Evolutionary conservation across 2,329 filamentous ascomycete genomes (phyloP), one percentile per base, ranked within the genome.

Genomic region (Cylindrodendrum hubeiense): DNA sequence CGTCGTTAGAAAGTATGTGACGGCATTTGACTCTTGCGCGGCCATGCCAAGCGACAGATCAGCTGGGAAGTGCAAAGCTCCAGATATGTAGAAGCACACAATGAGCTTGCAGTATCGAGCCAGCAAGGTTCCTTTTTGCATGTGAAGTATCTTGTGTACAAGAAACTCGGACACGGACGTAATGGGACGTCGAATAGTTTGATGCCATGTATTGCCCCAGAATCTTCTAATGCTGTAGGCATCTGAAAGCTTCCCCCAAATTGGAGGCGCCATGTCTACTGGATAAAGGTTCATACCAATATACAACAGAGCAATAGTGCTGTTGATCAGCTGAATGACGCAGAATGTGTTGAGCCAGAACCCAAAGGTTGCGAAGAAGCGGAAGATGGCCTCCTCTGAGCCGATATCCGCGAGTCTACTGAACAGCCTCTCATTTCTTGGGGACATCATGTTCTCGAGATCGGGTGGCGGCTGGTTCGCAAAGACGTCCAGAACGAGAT

Each of bases 281-380:
- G 66, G 58, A 33, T 71, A 57, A 2, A 69, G 5, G 3, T 51
- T 49, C 6, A 62, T 5, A 15, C 21, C 15, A 5, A 71, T 41
- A n/a, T 68, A 68, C 0, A 52, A 3, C 2, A 71, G 49, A 1
- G 34, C 53, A 19, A 70, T 17, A 8, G 5, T 12, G 33, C 68
- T 71, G 59, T 71, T 71, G 56, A 70, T 63, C 3, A 71, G 17
- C 17, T 71, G 62, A 2, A 71, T 71, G 22, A 70, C 34, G 33
- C 65, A 71, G 13, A 70, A 68, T 0, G 68, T 68, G n/a, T 70
- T 71, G 15, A 71, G 30, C 68, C 68, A 71, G 10, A 71, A 71
- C 9, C 68, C 62, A 34, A 62, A 15, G 0, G 60, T 61, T 4
- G 59, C 65, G 3, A 70, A 70, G 5, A 68, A 30, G 5, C 68